These are phyloP conservation scores for Williopsis jadinii DNA, from an alignment of 1,139 yeast genomes.

Conservation along the genomic window DNA sequence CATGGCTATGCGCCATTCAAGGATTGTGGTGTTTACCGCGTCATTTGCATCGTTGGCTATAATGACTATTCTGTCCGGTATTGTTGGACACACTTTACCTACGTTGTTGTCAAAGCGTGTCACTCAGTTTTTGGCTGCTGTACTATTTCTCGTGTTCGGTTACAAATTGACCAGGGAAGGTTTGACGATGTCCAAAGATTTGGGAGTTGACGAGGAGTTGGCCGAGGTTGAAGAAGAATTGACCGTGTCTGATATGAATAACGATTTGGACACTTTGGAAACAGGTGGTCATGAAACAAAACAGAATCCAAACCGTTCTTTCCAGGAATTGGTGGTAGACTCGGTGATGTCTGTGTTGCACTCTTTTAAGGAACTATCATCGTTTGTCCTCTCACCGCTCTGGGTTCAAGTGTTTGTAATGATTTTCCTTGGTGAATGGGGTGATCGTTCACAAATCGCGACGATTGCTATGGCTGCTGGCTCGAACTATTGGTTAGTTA, in stretches of 20 bases:
- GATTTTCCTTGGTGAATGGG: constrained; percentile 99
- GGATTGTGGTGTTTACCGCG: constrained; percentile 76
- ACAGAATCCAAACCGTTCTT: constrained; percentile 1
- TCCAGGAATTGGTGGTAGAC: constrained; percentile 2
- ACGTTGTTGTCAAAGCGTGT: constrained; percentile 69
- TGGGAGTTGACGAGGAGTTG: constrained; percentile 90
- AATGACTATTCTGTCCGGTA: constrained; percentile 88
- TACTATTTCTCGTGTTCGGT: constrained; percentile 80
- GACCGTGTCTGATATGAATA: constrained; percentile 52
- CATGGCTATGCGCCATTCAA: constrained; percentile 94
- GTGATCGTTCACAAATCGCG: constrained; percentile 96
- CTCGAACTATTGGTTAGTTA: constrained; percentile 83
- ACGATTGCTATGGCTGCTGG: constrained; percentile 99
- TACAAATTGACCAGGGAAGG: constrained; percentile 74
- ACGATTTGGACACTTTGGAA: constrained; percentile 49
- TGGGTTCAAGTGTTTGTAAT: constrained; percentile 94
- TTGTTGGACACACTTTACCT: constrained; percentile 90
- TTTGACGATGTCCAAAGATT: constrained; percentile 65
- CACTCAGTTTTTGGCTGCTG: constrained; percentile 78
- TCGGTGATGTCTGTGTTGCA: neutral
- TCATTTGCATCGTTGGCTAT: constrained; percentile 81
- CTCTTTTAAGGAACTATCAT: constrained; percentile 6
- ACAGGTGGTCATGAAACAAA: constrained; percentile 32
- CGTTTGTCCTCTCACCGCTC: constrained; percentile 60
- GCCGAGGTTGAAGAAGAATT: constrained; percentile 97